Base-by-base conservation (phyloP, 306 rosid genomes). In the Oemleria cerasiformis region DNA sequence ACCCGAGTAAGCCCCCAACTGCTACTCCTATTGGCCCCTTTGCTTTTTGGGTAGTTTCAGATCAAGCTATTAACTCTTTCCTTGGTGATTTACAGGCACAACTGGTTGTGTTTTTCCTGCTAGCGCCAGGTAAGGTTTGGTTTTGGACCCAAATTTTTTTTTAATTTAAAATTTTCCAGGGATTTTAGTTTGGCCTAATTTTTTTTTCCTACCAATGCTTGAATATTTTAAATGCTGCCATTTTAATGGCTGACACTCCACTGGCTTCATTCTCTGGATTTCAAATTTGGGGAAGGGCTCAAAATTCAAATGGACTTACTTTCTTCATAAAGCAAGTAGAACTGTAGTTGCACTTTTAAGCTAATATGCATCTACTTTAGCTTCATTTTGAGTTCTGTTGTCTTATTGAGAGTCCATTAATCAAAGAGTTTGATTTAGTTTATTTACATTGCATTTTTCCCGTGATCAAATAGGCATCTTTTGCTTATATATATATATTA, bases 71-170 rank as follows among this genome's bases (percentile, higher is more conserved):
- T 40, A 15, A 41, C 53, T 55, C 6, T 16, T 8, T 71, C 56
- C 9, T 4, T 71, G 55, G 47, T 77, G 62, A 66, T 86, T 68
- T 71, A 19, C 88, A 93, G 98, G 98, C 73, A 0, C 12, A 58
- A 40, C 87, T 40, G 94, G 96, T 48, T 93, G 98, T 75, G 25
- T 0, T 34, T 93, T 21, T 84, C 98, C 98, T 51, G 47, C 97
- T 6, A 84, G 86, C 34, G 90, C 87, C 79, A 93, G 98, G 98
- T 90, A 80, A 93, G 98, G 98, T 90, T 78, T 72, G 77, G 5
- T 25, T 61, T 69, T 53, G 8, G 54, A 65, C 64, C 50, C 9
- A 2, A 15, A 16, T 39, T 58, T 45, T 49, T 1, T 0, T 0
- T 7, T 2, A 17, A 15, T 25, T 50, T 72, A 41, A n/a, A n/a